Conservation (phyloP, 2,329 filamentous ascomycete species). For the Cladophialophora carrionii region DNA sequence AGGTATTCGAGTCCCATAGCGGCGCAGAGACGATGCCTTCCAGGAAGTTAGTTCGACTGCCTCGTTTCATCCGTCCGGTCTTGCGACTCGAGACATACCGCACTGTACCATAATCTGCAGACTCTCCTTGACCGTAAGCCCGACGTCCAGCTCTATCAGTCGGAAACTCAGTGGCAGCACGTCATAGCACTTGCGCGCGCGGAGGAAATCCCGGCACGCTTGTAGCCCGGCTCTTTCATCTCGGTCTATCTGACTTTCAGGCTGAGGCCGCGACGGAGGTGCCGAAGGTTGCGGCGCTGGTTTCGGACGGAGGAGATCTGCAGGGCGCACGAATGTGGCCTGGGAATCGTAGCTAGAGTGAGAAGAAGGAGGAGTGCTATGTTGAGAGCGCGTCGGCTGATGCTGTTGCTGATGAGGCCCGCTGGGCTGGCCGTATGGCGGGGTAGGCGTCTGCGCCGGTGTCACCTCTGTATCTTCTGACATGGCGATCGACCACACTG, state of each 20-base stretch:
- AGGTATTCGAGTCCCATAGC: slow-evolving; percentile 91
- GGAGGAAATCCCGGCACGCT: slow-evolving; percentile 92
- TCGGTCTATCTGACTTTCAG: slow-evolving; percentile 53
- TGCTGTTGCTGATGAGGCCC: slow-evolving; percentile 32
- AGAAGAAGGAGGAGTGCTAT: slow-evolving; percentile 25
- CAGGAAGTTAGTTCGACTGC: background rate
- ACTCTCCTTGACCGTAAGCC: slow-evolving; percentile 94
- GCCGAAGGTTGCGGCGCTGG: slow-evolving; percentile 48
- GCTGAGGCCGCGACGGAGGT: slow-evolving; percentile 49
- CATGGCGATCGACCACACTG: slow-evolving; percentile 28
- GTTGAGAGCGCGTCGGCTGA: slow-evolving; percentile 29
- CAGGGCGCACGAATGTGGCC: slow-evolving; percentile 52
- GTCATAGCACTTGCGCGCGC: slow-evolving; percentile 95
- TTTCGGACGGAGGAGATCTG: slow-evolving; percentile 52
- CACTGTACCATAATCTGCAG: slow-evolving; percentile 94
- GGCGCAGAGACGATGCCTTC: slow-evolving; percentile 95
- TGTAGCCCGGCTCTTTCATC: slow-evolving; percentile 59
- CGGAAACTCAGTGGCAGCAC: slow-evolving; percentile 95
- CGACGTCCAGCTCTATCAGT: slow-evolving; percentile 92
- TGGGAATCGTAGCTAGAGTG: slow-evolving; percentile 46
- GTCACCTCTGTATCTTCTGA: slow-evolving; percentile 34
- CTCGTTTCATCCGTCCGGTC: background rate
- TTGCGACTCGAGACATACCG: slow-evolving; percentile 59
- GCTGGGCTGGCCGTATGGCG: slow-evolving; percentile 21
- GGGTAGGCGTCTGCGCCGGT: slow-evolving; percentile 22